Base-by-base conservation (phyloP, 768 basidiomycete species). In the Leccinum variicolor region DNA sequence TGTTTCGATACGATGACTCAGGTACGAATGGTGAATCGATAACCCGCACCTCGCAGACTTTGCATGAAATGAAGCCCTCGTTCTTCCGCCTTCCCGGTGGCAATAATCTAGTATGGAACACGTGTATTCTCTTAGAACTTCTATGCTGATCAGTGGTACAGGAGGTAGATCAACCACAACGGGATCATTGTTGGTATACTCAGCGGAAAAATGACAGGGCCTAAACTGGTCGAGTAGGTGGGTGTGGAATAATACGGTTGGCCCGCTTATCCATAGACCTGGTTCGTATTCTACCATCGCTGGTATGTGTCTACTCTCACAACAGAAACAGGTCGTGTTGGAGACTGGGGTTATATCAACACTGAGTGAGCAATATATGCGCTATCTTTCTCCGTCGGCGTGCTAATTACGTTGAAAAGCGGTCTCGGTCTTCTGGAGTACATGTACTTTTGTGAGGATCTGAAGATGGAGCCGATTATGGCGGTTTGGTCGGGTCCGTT, bases 51-150 rank as follows among this genome's bases (percentile, higher is more conserved):
- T 41, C 9, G 31, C 11, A 86, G 81, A 72, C 81, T 2, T 72
- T 87, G 41, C 72, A 74, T 11, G 81, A 79, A 15, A 78, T 81
- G 73, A 77, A 76, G 5, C 84, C 85, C 13, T 73, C 79, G 17
- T 83, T 86, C 66, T 85, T 83, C 76, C 77, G 86, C 17, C 79
- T 86, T 64, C 86, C 85, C 1, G 86, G 86, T 14, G 86, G 86
- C 6, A 85, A 84, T 59, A 85, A 86, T 62, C 69, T 86, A 48
- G 84, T 81, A 55, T 26, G 76, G 64, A 25, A 31, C n/a, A 26
- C 15, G 23, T n/a, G 50, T 45, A 55, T 21, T 39, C 33, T 29
- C 15, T 33, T n/a, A 3, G 3, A 34, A 67, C 63, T 67, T 67
- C 66, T 17, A 72, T 33, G 67, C 54, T 62, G 26, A 62, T 25